Evolutionary conservation across 768 basidiomycete species (phyloP), one percentile per base, ranked within the genome.

Genomic region (Hypholoma sublateritium): DNA sequence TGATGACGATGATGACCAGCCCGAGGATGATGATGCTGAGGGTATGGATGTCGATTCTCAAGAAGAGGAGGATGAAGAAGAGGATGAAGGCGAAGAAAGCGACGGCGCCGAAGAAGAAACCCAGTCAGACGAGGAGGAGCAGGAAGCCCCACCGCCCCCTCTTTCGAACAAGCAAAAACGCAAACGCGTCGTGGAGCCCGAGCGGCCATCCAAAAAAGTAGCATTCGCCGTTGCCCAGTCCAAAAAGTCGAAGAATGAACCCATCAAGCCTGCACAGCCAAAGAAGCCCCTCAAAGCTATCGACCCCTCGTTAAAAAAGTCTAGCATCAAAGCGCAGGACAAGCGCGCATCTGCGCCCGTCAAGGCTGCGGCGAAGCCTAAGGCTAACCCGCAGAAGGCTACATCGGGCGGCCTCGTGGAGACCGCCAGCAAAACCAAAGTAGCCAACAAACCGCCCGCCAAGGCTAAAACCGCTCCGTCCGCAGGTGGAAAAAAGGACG

Each of bases 141-240:
- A 78, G 17, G 75, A 73, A n/a, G 25, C 59, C 63, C 67, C 59
- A 6, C 70, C 57, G 51, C 64, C 66, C 50, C 69, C 68, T 50
- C 39, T 67, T 39, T 70, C 71, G 3, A 72, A 67, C 45, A 80
- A 76, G 57, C 76, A 77, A 64, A 84, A 83, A 58, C 76, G 81
- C 43, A 80, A 81, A 63, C 76, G 73, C 47, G 67, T 64, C 1
- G 48, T 67, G 34, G 72, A 72, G 37, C 53, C 68, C 16, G 61
- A 63, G 28, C 74, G 67, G 6, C 72, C 79, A 1, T 67, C 69
- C 49, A 85, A 83, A 68, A 85, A 82, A 62, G 86, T 86, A 25
- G 73, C 81, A 1, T 85, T 87, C 62, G 74, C 73, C 34, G 57
- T 73, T 1, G 64, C 67, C 21, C 62, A 70, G 14, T 63, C 66